phyloP scores from a whole-genome alignment of 2,329 filamentous ascomycete species.

The Epichloe coenophiala region DNA sequence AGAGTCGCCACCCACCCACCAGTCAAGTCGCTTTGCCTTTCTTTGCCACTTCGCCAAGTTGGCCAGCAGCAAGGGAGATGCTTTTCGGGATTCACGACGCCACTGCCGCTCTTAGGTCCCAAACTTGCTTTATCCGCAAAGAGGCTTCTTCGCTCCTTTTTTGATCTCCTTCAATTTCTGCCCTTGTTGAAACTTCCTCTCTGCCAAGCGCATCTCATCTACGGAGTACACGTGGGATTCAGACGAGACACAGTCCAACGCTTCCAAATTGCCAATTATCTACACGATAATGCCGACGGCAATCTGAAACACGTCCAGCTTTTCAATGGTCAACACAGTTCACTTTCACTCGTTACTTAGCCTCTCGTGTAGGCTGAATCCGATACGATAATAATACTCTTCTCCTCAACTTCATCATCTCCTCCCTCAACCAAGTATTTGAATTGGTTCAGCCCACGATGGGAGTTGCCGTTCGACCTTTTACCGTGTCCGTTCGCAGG shows the following conservation, averaged over 20 bases:
- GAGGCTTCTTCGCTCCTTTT: too few relatives aligned
- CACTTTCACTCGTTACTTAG: neutral
- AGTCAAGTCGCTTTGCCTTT: too few relatives aligned
- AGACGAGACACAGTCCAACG: too few relatives aligned
- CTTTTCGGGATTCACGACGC: too few relatives aligned
- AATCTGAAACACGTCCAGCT: neutral
- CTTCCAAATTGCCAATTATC: neutral
- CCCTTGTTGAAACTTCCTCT: too few relatives aligned
- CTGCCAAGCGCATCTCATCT: neutral
- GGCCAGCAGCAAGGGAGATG: too few relatives aligned
- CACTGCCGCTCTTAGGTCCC: too few relatives aligned
- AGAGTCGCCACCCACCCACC: too few relatives aligned
- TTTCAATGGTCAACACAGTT: neutral
- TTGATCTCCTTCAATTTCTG: too few relatives aligned
- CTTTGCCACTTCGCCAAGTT: too few relatives aligned
- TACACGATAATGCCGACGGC: neutral
- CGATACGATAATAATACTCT: neutral
- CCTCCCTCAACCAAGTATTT: neutral
- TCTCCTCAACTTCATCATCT: neutral
- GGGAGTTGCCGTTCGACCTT: slow-evolving; percentile 5
- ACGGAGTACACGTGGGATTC: neutral
- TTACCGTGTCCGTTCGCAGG: slow-evolving; percentile 4
- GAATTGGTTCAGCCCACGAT: neutral
- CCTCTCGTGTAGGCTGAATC: neutral
- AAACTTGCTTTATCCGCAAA: too few relatives aligned